phyloP scores from a whole-genome alignment of 2,329 filamentous ascomycete genomes.

The Boeremia exigua region DNA sequence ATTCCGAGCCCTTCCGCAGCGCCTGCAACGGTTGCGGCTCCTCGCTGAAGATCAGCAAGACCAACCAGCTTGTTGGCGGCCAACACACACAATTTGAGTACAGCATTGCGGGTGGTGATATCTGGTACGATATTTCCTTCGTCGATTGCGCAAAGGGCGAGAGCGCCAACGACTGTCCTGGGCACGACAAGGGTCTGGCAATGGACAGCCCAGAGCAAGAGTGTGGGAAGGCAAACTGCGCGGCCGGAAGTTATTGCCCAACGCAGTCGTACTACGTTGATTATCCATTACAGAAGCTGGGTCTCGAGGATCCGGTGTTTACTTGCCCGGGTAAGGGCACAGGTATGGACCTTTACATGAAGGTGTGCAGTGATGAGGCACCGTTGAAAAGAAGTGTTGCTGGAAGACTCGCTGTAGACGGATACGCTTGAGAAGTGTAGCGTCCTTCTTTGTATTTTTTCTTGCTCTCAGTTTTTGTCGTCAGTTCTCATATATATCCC shows the following conservation, averaged over 20 bases:
- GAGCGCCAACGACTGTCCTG: slow-evolving; percentile 28
- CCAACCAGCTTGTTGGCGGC: slow-evolving; percentile 24
- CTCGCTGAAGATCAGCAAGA: slow-evolving; percentile 35
- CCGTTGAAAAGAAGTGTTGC: slow-evolving; percentile 35
- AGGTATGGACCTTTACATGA: slow-evolving; percentile 30
- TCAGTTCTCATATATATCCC: neutral
- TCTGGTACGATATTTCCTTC: slow-evolving; percentile 40
- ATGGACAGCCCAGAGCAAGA: slow-evolving; percentile 23
- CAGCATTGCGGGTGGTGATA: slow-evolving; percentile 22
- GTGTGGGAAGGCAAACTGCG: slow-evolving; percentile 25
- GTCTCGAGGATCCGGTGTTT: slow-evolving; percentile 33
- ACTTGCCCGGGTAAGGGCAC: slow-evolving; percentile 24
- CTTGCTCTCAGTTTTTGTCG: neutral
- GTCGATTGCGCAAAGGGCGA: slow-evolving; percentile 36
- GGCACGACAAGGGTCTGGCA: slow-evolving; percentile 27
- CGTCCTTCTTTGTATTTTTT: neutral
- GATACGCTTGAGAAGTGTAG: slow-evolving; percentile 1
- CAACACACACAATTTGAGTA: slow-evolving; percentile 40
- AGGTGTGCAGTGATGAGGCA: slow-evolving; percentile 25
- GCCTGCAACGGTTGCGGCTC: slow-evolving; percentile 27
- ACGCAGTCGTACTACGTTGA: slow-evolving; percentile 36
- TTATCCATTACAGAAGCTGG: slow-evolving; percentile 26
- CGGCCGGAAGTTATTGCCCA: slow-evolving; percentile 31
- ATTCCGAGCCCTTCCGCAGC: slow-evolving; percentile 27
- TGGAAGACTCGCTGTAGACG: slow-evolving; percentile 16